A percentile compares a stretch with the other conserved stretches of the same genome.
Conservation (phyloP, 768 basidiomycete species). For the Agrocybe chaxingu region DNA sequence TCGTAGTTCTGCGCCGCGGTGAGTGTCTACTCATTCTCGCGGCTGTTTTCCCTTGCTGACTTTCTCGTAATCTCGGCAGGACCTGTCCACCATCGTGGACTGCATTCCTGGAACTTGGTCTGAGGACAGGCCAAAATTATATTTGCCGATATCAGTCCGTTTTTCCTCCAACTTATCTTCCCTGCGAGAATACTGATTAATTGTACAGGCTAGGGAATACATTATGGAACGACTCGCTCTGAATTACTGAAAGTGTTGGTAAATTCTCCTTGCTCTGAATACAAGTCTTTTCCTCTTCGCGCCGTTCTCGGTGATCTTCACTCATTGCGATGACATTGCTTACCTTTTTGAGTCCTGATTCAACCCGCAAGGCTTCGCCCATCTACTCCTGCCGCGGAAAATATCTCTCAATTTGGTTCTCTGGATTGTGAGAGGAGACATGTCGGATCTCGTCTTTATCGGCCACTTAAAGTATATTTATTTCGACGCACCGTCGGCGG, state of each 20-base stretch:
- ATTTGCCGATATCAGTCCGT: slow-evolving; percentile 42
- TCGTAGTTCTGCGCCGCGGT: slow-evolving; percentile 31
- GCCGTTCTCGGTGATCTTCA: no score
- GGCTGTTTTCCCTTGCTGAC: slow-evolving; percentile 1
- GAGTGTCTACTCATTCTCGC: slow-evolving; percentile 3
- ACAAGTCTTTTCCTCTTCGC: no score
- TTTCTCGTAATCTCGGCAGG: slow-evolving; percentile 18
- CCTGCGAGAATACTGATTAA: background rate
- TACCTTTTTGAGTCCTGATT: no score
- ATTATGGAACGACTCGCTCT: slow-evolving; percentile 35
- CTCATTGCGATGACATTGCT: no score
- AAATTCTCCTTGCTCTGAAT: no score
- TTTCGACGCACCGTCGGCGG: no score
- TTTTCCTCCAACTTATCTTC: background rate
- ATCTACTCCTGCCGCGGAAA: no score
- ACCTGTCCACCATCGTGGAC: slow-evolving; percentile 40
- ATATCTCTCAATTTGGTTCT: no score
- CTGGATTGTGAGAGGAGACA: no score
- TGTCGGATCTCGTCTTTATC: no score
- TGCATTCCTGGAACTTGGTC: slow-evolving; percentile 52
- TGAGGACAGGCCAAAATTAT: slow-evolving; percentile 42
- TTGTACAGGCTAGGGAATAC: slow-evolving; percentile 30
- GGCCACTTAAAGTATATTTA: no score
- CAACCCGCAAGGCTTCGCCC: no score
- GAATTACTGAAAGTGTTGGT: slow-evolving; percentile 23